A percentile compares a stretch with the other conserved stretches of the same genome.
These are phyloP conservation scores for Cydonia oblonga DNA, from an alignment of 331 rosid species.

Conservation along the genomic window DNA sequence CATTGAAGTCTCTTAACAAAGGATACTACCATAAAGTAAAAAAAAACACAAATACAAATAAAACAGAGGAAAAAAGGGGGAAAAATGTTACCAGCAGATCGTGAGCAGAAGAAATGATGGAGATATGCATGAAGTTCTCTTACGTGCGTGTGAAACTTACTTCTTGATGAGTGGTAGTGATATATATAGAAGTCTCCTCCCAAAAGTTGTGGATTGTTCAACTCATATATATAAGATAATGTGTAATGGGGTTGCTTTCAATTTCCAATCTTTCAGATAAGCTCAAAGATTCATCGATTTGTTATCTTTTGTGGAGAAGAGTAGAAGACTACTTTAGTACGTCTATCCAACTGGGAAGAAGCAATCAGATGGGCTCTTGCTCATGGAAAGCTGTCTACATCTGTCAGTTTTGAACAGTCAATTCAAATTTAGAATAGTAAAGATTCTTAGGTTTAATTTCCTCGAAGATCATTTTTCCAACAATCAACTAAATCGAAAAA, in stretches of 20 bases:
- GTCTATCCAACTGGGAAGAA: constrained; percentile 2
- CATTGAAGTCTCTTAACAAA: background rate
- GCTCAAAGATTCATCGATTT: constrained; percentile 1
- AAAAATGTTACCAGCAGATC: background rate
- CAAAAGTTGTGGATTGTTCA: background rate
- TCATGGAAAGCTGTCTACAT: background rate
- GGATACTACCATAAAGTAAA: background rate
- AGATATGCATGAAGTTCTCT: background rate
- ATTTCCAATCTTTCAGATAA: background rate
- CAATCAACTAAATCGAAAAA: no score
- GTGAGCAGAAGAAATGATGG: background rate
- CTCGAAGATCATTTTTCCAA: no score
- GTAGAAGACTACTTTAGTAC: background rate
- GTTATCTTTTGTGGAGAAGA: background rate
- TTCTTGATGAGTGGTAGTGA: background rate
- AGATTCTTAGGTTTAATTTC: no score
- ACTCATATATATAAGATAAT: background rate
- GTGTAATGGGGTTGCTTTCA: background rate
- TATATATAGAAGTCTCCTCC: background rate
- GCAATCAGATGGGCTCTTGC: background rate
- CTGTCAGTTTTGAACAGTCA: background rate
- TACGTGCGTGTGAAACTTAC: background rate
- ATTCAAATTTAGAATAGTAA: no score
- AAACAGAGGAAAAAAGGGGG: background rate
- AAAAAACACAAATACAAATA: background rate